Evolutionary conservation across 768 basidiomycete genomes (phyloP).

Genomic region (Pulveroboletus sp.): DNA sequence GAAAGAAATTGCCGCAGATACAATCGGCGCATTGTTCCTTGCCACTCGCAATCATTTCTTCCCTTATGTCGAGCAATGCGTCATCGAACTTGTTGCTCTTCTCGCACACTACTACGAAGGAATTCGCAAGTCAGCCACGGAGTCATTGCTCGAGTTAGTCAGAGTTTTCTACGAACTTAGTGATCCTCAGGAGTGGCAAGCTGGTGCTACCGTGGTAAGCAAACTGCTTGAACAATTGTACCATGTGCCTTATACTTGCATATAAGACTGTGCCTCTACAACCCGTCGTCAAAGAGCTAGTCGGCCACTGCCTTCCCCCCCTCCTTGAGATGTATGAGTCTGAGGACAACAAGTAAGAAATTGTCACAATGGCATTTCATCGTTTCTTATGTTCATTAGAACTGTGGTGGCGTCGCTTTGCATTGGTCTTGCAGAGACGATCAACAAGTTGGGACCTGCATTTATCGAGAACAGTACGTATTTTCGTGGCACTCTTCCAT

Average conservation of each 20-base stretch:
- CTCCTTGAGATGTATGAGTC: constrained; percentile 87
- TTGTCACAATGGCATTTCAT: background rate
- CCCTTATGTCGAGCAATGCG: constrained; percentile 81
- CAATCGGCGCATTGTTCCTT: constrained; percentile 86
- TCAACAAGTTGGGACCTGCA: constrained; percentile 87
- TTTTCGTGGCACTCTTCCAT: background rate
- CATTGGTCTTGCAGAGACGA: constrained; percentile 83
- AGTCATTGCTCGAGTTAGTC: constrained; percentile 83
- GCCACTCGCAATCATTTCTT: constrained; percentile 82
- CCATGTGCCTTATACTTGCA: constrained; percentile 6
- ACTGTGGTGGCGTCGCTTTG: constrained; percentile 86
- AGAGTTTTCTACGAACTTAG: constrained; percentile 89
- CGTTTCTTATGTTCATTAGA: constrained; percentile 39
- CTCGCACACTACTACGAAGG: constrained; percentile 95
- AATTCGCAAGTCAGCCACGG: constrained; percentile 88
- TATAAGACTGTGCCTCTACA: constrained; percentile 48
- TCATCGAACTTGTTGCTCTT: constrained; percentile 72
- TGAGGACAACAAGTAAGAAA: constrained; percentile 93
- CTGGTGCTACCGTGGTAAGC: constrained; percentile 65
- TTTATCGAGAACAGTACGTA: constrained; percentile 73
- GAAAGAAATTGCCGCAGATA: constrained; percentile 98
- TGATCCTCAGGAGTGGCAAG: constrained; percentile 75
- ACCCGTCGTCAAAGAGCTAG: constrained; percentile 70
- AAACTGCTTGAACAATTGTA: background rate
- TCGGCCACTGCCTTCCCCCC: constrained; percentile 65